Evolutionary conservation across 148 eudicot genomes (phyloP), one percentile per base, ranked within the genome.

Genomic region (Suaeda aralocaspica): DNA sequence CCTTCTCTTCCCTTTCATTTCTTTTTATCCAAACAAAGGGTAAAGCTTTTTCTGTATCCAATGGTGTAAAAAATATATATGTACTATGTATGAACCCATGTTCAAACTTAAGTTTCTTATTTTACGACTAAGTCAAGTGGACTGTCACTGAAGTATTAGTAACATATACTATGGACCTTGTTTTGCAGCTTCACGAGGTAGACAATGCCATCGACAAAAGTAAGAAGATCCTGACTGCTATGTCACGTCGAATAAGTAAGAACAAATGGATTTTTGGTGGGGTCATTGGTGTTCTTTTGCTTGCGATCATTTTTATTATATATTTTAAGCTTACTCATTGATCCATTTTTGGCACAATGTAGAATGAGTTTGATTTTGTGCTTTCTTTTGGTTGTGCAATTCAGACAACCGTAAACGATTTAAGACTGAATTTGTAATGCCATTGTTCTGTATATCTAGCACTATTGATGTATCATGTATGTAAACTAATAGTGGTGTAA

Each of bases 131-230:
- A 16, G 39, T 56, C 16, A 45, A 31, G 33, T 8, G 22, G 46
- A 50, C 50, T 26, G 16, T 18, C 41, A 69, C 48, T 33, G 4
- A 11, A 28, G 28, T 59, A 34, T 22, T 46, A 9, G 21, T 31
- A 25, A 50, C 42, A 21, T 45, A 3, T 39, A 66, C 28, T 57
- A 67, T 21, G 56, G 59, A 31, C n/a, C 34, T 62, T 64, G 25
- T 71, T 73, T 73, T 84, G 73, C 91, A 93, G 98, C 95, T 93
- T 73, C 91, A 86, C 69, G 98, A 90, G 50, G 92, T 90, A 36
- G 98, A 93, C 79, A 89, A 80, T 63, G 96, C 89, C 57, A 90
- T 93, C 70, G 96, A 88, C 82, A 93, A 90, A 72, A 90, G 96
- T 70, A 93, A 93, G 72, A 93, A 87, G 82, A 81, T 93, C 31